Conservation (phyloP, 2,329 filamentous ascomycete species). For the Xylariaceae sp. region DNA sequence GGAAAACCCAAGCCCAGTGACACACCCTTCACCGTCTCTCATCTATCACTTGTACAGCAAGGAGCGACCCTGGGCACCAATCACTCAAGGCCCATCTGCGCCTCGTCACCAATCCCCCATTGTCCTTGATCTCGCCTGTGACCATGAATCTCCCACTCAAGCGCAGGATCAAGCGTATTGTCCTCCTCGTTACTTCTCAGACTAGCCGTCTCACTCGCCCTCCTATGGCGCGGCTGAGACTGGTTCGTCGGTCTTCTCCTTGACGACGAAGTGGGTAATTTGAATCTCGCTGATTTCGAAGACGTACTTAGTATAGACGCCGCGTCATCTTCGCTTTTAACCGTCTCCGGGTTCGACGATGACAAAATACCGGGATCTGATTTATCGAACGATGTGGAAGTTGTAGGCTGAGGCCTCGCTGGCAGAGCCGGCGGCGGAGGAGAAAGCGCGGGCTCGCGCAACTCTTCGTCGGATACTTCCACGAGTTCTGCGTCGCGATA, state of each 20-base stretch:
- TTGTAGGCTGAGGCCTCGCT: constrained; percentile 23
- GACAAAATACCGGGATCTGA: constrained; percentile 7
- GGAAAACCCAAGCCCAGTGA: neutral
- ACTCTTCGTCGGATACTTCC: constrained; percentile 51
- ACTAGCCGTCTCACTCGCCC: constrained; percentile 40
- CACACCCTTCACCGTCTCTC: too few relatives aligned
- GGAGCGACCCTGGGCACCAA: neutral
- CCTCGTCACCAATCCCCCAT: constrained; percentile 82
- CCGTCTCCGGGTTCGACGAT: constrained; percentile 6
- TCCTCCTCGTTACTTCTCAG: constrained; percentile 34
- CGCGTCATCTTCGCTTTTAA: constrained; percentile 25
- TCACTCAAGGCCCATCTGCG: constrained; percentile 76
- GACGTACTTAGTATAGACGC: constrained; percentile 29
- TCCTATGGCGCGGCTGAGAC: constrained; percentile 33
- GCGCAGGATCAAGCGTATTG: constrained; percentile 27
- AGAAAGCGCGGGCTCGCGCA: constrained; percentile 8
- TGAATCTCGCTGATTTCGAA: constrained; percentile 27
- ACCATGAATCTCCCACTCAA: constrained; percentile 52
- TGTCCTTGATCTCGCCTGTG: constrained; percentile 52
- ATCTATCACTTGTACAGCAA: neutral
- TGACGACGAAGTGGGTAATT: constrained; percentile 19
- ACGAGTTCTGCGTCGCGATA: constrained; percentile 93
- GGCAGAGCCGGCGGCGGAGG: constrained; percentile 26
- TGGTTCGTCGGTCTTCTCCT: constrained; percentile 23
- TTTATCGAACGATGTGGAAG: constrained; percentile 19